A percentile compares a stretch with the other conserved stretches of the same genome.
Conservation (phyloP, 2,329 filamentous ascomycete genomes). For the Aspergillus sp. region DNA sequence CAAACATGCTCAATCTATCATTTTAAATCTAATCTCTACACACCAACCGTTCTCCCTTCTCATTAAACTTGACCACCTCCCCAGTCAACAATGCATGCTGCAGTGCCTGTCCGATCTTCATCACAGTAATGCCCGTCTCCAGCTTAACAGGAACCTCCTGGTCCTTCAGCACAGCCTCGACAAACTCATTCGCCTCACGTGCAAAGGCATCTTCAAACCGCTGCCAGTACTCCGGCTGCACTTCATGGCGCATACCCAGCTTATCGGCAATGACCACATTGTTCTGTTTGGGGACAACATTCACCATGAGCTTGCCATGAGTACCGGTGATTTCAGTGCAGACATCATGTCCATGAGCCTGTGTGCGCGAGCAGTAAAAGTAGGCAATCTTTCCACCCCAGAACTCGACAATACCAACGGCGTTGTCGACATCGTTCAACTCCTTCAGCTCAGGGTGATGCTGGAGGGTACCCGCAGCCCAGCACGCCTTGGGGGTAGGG, state of each 20-base stretch:
- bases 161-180: slow-evolving; percentile 30
- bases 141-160: slow-evolving; percentile 31
- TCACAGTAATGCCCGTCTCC: slow-evolving; percentile 28
- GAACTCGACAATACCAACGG: slow-evolving; percentile 32
- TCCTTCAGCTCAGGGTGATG: slow-evolving; percentile 25
- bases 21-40: too few species aligned
- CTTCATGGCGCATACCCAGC: slow-evolving; percentile 31
- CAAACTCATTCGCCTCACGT: slow-evolving; percentile 37
- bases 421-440: slow-evolving; percentile 31
- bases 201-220: slow-evolving; percentile 38
- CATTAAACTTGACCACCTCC: slow-evolving; percentile 12
- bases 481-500: slow-evolving; percentile 26
- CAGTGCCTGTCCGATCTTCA: slow-evolving; percentile 31
- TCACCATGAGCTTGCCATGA: slow-evolving; percentile 12
- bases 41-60: slow-evolving; percentile 29
- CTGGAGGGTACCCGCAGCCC: slow-evolving; percentile 23
- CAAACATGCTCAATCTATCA: too few species aligned
- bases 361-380: slow-evolving; percentile 29
- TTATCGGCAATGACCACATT: slow-evolving; percentile 29
- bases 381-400: slow-evolving; percentile 32
- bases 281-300: slow-evolving; percentile 17
- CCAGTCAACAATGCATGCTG: slow-evolving; percentile 15
- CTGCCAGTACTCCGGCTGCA: slow-evolving; percentile 35
- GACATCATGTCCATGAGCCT: slow-evolving; percentile 32
- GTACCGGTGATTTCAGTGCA: slow-evolving; percentile 28